Evolutionary conservation across 2,329 filamentous ascomycete genomes (phyloP).

Genomic region (Colletotrichum plurivorum): DNA sequence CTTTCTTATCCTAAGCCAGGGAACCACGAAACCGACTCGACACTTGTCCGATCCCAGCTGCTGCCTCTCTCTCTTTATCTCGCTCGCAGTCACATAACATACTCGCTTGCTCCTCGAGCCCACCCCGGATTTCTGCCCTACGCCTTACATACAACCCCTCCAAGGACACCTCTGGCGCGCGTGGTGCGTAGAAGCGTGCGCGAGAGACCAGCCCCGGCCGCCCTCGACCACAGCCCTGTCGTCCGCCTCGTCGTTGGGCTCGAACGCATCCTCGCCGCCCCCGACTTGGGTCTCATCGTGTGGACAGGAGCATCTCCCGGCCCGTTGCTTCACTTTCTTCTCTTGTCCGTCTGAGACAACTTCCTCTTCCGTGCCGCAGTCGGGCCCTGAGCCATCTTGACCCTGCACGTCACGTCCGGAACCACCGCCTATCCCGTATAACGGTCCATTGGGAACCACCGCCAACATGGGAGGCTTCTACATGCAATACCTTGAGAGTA

Average conservation of each 20-base stretch:
- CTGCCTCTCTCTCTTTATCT: constrained; percentile 8
- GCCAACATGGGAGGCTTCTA: constrained; percentile 75
- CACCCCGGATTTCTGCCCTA: constrained; percentile 40
- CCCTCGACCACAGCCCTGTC: constrained; percentile 50
- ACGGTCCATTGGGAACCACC: constrained; percentile 46
- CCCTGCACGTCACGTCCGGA: constrained; percentile 31
- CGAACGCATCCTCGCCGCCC: constrained; percentile 63
- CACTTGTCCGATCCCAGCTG: constrained; percentile 29
- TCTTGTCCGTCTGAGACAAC: constrained; percentile 31
- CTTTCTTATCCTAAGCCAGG: constrained; percentile 27
- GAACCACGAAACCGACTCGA: constrained; percentile 22
- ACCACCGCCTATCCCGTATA: constrained; percentile 7
- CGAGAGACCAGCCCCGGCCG: constrained; percentile 24
- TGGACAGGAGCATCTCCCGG: constrained; percentile 46
- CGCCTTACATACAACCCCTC: constrained; percentile 39
- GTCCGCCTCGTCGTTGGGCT: constrained; percentile 65
- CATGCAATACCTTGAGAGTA: constrained; percentile 83
- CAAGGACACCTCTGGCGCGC: constrained; percentile 23
- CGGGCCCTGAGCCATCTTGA: constrained; percentile 8
- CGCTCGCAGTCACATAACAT: constrained; percentile 8
- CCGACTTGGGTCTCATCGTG: constrained; percentile 51
- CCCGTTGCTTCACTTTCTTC: constrained; percentile 39
- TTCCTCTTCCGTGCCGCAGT: background rate
- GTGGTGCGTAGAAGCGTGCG: constrained; percentile 32
- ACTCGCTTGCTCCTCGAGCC: constrained; percentile 27